These are phyloP conservation scores for Elsinoe australis DNA, from an alignment of 2,329 filamentous ascomycete genomes.

Conservation along the genomic window DNA sequence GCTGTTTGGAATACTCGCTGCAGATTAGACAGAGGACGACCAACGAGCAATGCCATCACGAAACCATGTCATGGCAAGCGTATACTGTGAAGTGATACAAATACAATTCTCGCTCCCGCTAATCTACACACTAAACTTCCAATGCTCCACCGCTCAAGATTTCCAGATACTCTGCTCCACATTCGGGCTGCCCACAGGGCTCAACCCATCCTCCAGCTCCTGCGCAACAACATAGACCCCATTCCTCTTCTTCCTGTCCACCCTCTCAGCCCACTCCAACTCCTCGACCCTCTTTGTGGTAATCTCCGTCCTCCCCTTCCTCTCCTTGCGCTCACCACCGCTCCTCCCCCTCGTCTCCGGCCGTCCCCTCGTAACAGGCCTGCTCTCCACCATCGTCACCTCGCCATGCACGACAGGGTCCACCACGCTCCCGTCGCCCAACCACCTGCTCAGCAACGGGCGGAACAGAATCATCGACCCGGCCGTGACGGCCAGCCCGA, in stretches of 20 bases:
- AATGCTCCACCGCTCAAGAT: not conserved
- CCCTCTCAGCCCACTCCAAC: not conserved
- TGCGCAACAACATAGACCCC: not conserved
- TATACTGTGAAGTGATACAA: too few relatives aligned
- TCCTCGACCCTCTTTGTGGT: not conserved
- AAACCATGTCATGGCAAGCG: too few relatives aligned
- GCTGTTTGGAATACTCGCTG: constrained; percentile 66
- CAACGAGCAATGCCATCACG: not conserved
- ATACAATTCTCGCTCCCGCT: too few relatives aligned
- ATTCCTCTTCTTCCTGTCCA: not conserved
- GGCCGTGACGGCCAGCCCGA: constrained; percentile 1
- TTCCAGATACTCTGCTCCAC: constrained; percentile 8
- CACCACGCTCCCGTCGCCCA: not conserved
- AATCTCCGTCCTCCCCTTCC: not conserved
- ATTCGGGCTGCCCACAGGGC: constrained; percentile 1
- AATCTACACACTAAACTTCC: not conserved
- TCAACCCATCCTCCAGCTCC: constrained; percentile 8
- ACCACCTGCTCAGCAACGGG: not conserved
- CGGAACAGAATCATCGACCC: not conserved
- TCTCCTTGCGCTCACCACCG: not conserved
- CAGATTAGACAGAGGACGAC: not conserved
- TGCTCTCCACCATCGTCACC: not conserved
- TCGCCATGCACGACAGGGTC: not conserved
- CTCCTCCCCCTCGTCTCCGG: not conserved
- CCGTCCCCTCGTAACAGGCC: not conserved